These are phyloP conservation scores for Aspergillus aculeatus DNA, from an alignment of 2,329 filamentous ascomycete genomes.

Conservation along the genomic window DNA sequence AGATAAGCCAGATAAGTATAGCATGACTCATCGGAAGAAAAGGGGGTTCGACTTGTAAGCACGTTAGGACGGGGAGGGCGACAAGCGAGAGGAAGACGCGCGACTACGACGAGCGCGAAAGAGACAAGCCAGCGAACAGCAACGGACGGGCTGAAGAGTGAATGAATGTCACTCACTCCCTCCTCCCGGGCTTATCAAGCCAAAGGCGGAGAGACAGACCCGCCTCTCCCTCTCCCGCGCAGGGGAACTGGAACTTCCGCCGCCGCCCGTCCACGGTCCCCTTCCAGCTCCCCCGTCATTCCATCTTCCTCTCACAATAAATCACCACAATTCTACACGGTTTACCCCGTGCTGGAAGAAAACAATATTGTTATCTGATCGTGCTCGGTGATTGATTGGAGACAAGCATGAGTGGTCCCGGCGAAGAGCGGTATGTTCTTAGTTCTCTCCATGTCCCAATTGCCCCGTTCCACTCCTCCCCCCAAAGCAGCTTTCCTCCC, in stretches of 20 bases:
- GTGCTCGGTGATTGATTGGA: background rate
- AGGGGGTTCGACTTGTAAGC: background rate
- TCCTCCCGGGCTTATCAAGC: background rate
- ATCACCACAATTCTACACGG: background rate
- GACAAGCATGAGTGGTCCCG: constrained; percentile 37
- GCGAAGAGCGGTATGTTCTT: constrained; percentile 37
- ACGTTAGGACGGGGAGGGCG: background rate
- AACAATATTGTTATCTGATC: background rate
- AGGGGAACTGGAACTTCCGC: background rate
- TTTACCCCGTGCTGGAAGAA: background rate
- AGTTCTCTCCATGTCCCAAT: background rate
- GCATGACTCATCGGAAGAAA: constrained; percentile 15
- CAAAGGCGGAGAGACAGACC: constrained; percentile 16
- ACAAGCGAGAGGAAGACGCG: constrained; percentile 10
- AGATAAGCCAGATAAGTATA: constrained; percentile 2
- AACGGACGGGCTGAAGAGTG: background rate
- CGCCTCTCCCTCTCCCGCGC: background rate
- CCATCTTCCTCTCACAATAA: background rate
- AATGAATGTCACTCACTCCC: no score
- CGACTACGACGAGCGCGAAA: constrained; percentile 11
- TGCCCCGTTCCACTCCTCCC: background rate
- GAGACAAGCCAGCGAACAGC: no score
- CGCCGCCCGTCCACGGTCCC: background rate
- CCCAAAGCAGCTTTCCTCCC: background rate
- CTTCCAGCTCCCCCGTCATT: background rate